Base-by-base conservation (phyloP, 1,284 basidiomycete genomes). In the Pterulicium gracile region DNA sequence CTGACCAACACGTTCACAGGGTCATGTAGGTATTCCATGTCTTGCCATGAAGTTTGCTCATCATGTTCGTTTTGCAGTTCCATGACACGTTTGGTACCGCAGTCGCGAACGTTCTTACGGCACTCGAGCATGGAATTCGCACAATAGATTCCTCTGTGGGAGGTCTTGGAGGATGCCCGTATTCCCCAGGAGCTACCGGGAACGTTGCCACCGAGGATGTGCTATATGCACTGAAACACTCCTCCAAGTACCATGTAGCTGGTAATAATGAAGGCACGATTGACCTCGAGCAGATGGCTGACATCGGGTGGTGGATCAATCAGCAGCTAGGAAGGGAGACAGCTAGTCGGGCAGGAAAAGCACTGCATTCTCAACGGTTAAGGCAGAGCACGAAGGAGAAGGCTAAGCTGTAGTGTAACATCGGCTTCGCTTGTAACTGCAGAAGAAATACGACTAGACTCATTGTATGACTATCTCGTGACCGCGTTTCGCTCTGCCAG, bases 181-280 rank as follows among this genome's bases (percentile, higher is more conserved):
- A 93, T 64, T 92, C 91, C 0, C 94, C 94, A 0, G 93, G 93
- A 1, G 91, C 92, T 3, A 93, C 88, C 0, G 91, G 91, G n/a
- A 94, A 94, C 55, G 87, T 93, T 20, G 83, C 88, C 0, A 94
- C 90, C 0, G 92, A 95, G 58, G 90, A 93, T 54, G 79, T 95
- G 0, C 70, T 96, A 2, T 92, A 95, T 54, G 86, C 88, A 0
- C 71, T 97, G 3, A 32, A 32, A 32, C 77, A 81, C 43, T 77
- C 72, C 19, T 80, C 81, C 3, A 72, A 72, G 1, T 93, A 88
- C 63, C 62, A 73, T 13, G 81, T 90, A 0, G 74, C 72, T 0
- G 77, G 79, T 0, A 62, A 67, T 12, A 55, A 53, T 10, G 56
- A 54, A 1, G 60, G 59, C 1, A 64, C 63, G 0, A 68, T 86